Evolutionary conservation across 169 alveolate species (phyloP).

Genomic region (Eimeria maxima): DNA sequence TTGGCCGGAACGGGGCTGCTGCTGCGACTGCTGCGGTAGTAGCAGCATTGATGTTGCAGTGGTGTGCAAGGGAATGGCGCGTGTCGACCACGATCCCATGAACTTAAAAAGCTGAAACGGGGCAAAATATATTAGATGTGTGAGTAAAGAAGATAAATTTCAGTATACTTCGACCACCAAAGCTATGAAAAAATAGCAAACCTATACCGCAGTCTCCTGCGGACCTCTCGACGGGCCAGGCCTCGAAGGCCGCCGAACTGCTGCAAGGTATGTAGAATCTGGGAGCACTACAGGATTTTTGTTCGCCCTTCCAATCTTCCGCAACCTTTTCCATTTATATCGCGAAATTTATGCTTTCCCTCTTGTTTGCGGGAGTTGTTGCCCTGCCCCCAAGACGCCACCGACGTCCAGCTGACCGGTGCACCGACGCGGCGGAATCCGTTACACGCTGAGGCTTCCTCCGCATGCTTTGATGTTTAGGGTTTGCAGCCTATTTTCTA

Average conservation of each 20-base stretch:
- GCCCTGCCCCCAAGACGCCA: not conserved
- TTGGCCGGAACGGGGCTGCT: not conserved
- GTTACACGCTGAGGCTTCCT: not conserved
- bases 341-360: not conserved
- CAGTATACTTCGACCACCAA: not conserved
- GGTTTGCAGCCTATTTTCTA: not conserved
- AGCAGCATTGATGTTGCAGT: not conserved
- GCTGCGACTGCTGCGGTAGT: not conserved
- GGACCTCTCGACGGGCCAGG: constrained; percentile 18
- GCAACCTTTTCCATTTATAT: not conserved
- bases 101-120: not conserved
- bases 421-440: not conserved
- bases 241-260: constrained; percentile 17
- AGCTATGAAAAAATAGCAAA: not conserved
- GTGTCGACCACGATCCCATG: not conserved
- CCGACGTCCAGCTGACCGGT: not conserved
- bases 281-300: not conserved
- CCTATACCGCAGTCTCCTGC: not conserved
- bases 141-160: not conserved
- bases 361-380: not conserved
- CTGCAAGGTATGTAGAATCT: not conserved
- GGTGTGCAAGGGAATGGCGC: not conserved
- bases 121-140: not conserved
- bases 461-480: not conserved
- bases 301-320: not conserved